These are phyloP conservation scores for Phytopythium chamaehyphon DNA, from an alignment of 352 stramenopile genomes.

Conservation along the genomic window DNA sequence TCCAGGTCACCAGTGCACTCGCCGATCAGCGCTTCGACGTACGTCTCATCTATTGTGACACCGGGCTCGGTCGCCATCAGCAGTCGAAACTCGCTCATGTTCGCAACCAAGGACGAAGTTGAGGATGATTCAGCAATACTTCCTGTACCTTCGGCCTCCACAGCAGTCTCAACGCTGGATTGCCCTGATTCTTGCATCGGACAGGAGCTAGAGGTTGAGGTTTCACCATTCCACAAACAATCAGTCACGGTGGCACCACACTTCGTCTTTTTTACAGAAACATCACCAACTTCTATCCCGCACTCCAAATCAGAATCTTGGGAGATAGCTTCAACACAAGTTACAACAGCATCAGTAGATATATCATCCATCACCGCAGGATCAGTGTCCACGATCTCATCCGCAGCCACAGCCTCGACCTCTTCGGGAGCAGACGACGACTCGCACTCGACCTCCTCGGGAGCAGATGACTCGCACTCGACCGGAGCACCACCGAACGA, in stretches of 20 bases:
- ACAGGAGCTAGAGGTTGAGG: too few species aligned
- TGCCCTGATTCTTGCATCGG: too few species aligned
- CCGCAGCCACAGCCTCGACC: neutral
- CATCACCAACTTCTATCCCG: too few species aligned
- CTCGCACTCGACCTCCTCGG: neutral
- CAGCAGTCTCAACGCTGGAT: too few species aligned
- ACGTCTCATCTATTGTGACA: neutral
- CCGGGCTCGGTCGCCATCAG: neutral
- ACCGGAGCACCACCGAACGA: neutral
- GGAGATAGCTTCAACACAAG: too few species aligned
- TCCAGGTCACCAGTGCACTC: conserved; percentile 6
- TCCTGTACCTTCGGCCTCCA: too few species aligned
- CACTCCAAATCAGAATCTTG: too few species aligned
- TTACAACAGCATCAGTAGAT: neutral
- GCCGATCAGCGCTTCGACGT: neutral
- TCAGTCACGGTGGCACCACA: too few species aligned
- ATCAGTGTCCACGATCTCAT: neutral
- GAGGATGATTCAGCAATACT: neutral
- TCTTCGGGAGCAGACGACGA: too few species aligned
- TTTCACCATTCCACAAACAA: too few species aligned
- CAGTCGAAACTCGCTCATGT: neutral
- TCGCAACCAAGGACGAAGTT: neutral
- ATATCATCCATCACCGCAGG: neutral
- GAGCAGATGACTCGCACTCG: too few species aligned
- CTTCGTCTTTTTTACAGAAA: too few species aligned